Conservation (phyloP, 2,329 filamentous ascomycete genomes). For the Fusarium nelsonii region DNA sequence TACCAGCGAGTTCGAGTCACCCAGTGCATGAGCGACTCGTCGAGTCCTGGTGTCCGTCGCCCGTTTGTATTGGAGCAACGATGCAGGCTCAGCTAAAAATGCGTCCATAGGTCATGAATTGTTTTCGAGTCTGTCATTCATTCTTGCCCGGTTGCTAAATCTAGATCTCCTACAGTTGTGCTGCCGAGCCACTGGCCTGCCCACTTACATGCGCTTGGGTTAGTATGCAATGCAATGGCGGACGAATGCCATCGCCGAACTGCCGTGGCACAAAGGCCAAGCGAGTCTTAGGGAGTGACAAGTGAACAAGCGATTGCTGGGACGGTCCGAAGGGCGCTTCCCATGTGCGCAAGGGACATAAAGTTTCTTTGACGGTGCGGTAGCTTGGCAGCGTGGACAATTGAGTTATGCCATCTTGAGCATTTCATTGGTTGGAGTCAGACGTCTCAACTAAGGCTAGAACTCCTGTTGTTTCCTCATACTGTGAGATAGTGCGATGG, state of each 20-base stretch:
- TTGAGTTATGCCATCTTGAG: constrained; percentile 8
- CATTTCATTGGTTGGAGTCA: constrained; percentile 31
- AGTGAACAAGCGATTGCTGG: constrained; percentile 12
- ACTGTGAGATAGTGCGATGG: constrained; percentile 35
- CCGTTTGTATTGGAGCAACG: constrained; percentile 37
- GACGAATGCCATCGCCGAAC: constrained; percentile 12
- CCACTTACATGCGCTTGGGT: constrained; percentile 14
- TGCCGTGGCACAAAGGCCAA: constrained; percentile 22
- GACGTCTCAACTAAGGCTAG: constrained; percentile 26
- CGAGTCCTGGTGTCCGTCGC: constrained; percentile 22
- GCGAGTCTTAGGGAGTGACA: constrained; percentile 21
- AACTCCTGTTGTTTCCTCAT: constrained; percentile 31
- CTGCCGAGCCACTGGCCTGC: constrained; percentile 17
- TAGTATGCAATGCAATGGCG: constrained; percentile 27
- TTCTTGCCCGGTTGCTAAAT: constrained; percentile 19
- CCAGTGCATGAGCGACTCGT: constrained; percentile 32
- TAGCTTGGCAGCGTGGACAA: constrained; percentile 16
- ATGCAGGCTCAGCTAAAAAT: constrained; percentile 23
- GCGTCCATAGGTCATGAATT: constrained; percentile 10
- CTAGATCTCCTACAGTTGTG: constrained; percentile 3
- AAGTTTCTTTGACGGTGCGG: constrained; percentile 22
- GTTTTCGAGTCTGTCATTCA: constrained; percentile 9
- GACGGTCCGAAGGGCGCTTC: constrained; percentile 26
- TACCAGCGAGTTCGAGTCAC: constrained; percentile 14
- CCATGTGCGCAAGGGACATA: constrained; percentile 29